Conservation (phyloP, 2,329 filamentous ascomycete species). For the Monilinia fructicola region DNA sequence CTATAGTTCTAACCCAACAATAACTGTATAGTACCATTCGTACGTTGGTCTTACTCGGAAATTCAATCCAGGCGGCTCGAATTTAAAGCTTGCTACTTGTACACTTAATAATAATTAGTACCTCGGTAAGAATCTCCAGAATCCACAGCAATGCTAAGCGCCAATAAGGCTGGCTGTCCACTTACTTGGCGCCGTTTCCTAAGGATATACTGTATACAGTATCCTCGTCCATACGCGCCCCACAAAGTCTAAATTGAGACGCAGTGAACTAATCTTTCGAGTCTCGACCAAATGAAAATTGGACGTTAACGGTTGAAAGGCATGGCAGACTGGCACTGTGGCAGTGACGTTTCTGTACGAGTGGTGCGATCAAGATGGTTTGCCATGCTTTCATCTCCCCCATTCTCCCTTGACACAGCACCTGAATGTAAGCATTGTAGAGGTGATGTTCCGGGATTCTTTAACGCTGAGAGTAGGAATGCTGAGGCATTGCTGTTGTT, state of each 20-base stretch:
- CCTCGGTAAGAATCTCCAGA: background rate
- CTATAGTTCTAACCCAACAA: background rate
- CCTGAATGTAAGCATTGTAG: background rate
- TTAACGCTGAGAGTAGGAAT: background rate
- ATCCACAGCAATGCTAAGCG: background rate
- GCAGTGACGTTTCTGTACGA: background rate
- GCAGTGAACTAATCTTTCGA: background rate
- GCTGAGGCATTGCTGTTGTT: background rate
- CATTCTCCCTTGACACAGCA: background rate
- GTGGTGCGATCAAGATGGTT: background rate
- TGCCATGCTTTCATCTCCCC: background rate
- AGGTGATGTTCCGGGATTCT: background rate
- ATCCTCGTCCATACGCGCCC: background rate
- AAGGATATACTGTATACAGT: too few relatives aligned
- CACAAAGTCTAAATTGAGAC: slow-evolving; percentile 3
- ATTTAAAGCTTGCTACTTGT: background rate
- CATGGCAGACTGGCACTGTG: too few relatives aligned
- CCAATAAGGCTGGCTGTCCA: background rate
- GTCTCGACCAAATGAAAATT: background rate
- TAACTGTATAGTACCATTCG: background rate
- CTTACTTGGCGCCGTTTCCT: background rate
- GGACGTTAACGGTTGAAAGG: background rate
- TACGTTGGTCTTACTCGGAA: background rate
- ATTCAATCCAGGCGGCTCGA: background rate
- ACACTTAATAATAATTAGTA: background rate